Conservation (phyloP, 2,329 filamentous ascomycete species). For the Byssochlamys sp. region DNA sequence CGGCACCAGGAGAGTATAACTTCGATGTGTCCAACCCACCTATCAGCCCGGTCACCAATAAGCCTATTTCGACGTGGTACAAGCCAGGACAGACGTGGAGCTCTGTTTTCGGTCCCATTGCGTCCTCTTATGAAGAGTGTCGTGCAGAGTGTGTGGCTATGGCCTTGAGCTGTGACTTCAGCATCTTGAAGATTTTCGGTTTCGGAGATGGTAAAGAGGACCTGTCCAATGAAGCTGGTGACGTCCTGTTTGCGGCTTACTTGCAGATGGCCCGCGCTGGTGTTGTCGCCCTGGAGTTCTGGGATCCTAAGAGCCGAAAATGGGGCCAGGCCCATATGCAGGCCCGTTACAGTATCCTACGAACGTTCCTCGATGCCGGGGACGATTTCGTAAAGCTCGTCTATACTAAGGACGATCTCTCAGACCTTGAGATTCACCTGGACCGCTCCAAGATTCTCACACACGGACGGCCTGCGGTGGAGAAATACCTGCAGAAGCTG, state of each 20-base stretch:
- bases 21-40: conserved; percentile 78
- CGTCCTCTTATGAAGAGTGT: conserved; percentile 87
- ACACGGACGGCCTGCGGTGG: conserved; percentile 71
- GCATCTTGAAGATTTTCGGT: conserved; percentile 80
- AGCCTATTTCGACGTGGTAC: conserved; percentile 78
- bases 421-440: conserved; percentile 70
- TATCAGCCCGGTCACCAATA: conserved; percentile 64
- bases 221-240: conserved; percentile 66
- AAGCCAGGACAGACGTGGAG: conserved; percentile 93
- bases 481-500: conserved; percentile 77
- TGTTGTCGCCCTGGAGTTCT: conserved; percentile 78
- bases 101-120: conserved; percentile 77
- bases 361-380: conserved; percentile 68
- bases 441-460: conserved; percentile 80
- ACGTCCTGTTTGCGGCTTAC: conserved; percentile 80
- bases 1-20: conserved; percentile 69
- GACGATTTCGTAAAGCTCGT: conserved; percentile 76
- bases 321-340: conserved; percentile 92
- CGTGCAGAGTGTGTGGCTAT: conserved; percentile 90
- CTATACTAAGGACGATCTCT: conserved; percentile 63
- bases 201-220: conserved; percentile 69
- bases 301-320: conserved; percentile 81
- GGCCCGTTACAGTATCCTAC: conserved; percentile 77
- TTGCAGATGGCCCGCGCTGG: conserved; percentile 92
- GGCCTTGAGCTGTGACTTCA: conserved; percentile 79